A percentile compares a stretch with the other conserved stretches of the same genome.
phyloP scores from a whole-genome alignment of 768 basidiomycete genomes.

The Clitopilus hobsonii region DNA sequence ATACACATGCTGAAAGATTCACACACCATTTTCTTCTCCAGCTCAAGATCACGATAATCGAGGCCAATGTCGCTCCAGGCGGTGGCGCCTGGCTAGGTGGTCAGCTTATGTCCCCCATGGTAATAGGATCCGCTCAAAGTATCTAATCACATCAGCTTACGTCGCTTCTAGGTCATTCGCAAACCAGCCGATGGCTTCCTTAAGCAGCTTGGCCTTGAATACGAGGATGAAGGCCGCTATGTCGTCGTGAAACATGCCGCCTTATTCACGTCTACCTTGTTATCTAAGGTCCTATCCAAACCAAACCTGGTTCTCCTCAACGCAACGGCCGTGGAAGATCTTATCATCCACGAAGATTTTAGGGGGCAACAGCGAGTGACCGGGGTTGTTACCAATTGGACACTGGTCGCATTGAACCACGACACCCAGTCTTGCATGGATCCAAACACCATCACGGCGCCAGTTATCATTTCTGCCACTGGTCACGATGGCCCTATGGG shows the following conservation, averaged over 20 bases:
- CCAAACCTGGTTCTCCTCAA: slow-evolving; percentile 75
- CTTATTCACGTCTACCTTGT: slow-evolving; percentile 72
- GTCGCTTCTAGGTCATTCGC: slow-evolving; percentile 52
- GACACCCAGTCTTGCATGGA: slow-evolving; percentile 79
- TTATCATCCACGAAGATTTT: slow-evolving; percentile 64
- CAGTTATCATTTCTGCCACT: slow-evolving; percentile 65
- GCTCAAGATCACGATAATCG: slow-evolving; percentile 56
- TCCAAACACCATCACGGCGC: slow-evolving; percentile 79
- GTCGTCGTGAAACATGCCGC: slow-evolving; percentile 83
- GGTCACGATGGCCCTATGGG: slow-evolving; percentile 81
- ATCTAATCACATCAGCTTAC: not conserved
- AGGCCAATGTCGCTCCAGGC: slow-evolving; percentile 77
- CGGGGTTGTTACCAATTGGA: slow-evolving; percentile 50
- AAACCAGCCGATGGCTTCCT: slow-evolving; percentile 76
- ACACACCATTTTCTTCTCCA: slow-evolving; percentile 7
- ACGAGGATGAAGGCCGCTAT: slow-evolving; percentile 73
- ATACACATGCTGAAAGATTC: not conserved
- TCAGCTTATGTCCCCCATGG: slow-evolving; percentile 79
- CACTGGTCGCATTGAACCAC: slow-evolving; percentile 53
- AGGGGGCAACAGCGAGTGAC: slow-evolving; percentile 44
- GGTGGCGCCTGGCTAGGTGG: slow-evolving; percentile 79
- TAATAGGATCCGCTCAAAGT: slow-evolving; percentile 14
- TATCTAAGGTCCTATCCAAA: slow-evolving; percentile 64
- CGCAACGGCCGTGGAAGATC: slow-evolving; percentile 78
- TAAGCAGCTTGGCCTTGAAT: slow-evolving; percentile 62